phyloP scores from a whole-genome alignment of 2,329 filamentous ascomycete species.

The Botrytis squamosa region DNA sequence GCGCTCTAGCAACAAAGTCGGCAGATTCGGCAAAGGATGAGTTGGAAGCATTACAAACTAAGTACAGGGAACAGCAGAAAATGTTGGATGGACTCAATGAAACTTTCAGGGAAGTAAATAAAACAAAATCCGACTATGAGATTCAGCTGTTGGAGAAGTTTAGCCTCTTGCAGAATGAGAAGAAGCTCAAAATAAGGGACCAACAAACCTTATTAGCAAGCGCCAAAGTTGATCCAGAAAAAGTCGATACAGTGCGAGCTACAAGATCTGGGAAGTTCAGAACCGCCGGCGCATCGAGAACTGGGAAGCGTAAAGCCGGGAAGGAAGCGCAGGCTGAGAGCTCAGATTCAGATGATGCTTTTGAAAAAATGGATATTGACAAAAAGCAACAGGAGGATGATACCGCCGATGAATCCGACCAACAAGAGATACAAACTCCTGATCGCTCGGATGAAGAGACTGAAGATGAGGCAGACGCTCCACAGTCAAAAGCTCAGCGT shows the following conservation, averaged over 20 bases:
- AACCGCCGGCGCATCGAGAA: conserved; percentile 41
- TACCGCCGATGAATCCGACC: conserved; percentile 18
- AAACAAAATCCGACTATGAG: conserved; percentile 66
- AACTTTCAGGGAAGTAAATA: conserved; percentile 65
- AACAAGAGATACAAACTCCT: conserved; percentile 23
- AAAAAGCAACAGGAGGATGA: conserved; percentile 27
- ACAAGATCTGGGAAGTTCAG: conserved; percentile 18
- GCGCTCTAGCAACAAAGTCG: conserved; percentile 53
- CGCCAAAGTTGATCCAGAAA: conserved; percentile 33
- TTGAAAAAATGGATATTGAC: conserved; percentile 54
- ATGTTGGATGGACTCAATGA: conserved; percentile 57
- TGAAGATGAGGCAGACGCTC: conserved; percentile 8
- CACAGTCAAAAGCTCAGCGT: not conserved
- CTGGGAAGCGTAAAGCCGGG: conserved; percentile 52
- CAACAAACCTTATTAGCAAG: conserved; percentile 60
- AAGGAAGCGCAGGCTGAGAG: conserved; percentile 33
- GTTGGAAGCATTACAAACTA: conserved; percentile 41
- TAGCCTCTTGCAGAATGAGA: conserved; percentile 69
- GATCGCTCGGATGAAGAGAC: conserved; percentile 19
- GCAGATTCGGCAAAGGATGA: conserved; percentile 25
- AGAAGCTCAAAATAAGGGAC: conserved; percentile 76
- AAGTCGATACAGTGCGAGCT: conserved; percentile 26
- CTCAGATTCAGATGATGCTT: conserved; percentile 46
- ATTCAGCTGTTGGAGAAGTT: conserved; percentile 67
- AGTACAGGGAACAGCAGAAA: conserved; percentile 50